Evolutionary conservation across 1,139 yeast species (phyloP), one percentile per base, ranked within the genome.

Genomic region (Torulaspora globosa): DNA sequence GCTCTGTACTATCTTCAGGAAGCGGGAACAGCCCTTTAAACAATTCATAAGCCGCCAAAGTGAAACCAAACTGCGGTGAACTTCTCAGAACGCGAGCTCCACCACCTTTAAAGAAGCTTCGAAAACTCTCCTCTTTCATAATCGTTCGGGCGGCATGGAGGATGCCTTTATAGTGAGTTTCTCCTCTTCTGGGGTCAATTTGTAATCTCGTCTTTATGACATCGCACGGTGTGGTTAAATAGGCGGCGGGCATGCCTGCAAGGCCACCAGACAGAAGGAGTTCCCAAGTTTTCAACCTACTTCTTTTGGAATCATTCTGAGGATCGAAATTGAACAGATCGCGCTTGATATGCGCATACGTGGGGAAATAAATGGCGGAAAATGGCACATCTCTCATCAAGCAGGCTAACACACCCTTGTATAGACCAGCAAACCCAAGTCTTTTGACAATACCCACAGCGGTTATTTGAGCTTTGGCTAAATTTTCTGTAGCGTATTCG

Each of bases 231-330:
- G 97, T 90, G 3, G 97, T 90, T 59, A 90, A 73, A 67, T 85
- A 90, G 5, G 98, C 98, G 31, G 97, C 95, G 10, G 98, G 98
- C 70, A 95, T 89, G 65, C 98, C 98, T 16, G 98, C 97, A 58
- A 90, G 68, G 10, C 96, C 97, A 69, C 98, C 98, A 53, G 95
- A 80, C 14, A 79, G 67, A 53, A 92, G 77, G 57, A 92, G 72
- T 68, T 92, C 95, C 83, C 90, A 82, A 21, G 95, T 79, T 53
- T 80, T 80, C 51, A 92, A 76, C 50, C 74, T 70, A 46, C 73
- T 75, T 56, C 75, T 72, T 24, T 62, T 60, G 6, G 57, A 58
- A 39, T 65, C 67, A 54, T 75, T 71, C 44, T 68, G 65, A 5
- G 96, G 96, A 58, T 92, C 96, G 63, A 85, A 92, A 47, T 85